Percentiles rank a stretch among this genome's conserved stretches.
Conservation (phyloP, 2,329 filamentous ascomycete genomes). For the Neonectria faginata region DNA sequence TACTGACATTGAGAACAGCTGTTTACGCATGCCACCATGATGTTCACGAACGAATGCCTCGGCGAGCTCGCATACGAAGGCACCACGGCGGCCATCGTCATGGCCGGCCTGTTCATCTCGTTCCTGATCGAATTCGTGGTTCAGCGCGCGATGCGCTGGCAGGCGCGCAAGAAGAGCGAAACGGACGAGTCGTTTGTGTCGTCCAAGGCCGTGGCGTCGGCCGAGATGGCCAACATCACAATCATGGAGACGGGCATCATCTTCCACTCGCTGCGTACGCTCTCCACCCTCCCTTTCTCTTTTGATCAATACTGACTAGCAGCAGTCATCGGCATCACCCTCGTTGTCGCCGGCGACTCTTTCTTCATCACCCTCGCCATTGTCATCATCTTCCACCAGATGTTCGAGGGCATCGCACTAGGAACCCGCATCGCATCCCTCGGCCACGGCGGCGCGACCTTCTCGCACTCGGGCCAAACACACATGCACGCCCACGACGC, state of each 20-base stretch:
- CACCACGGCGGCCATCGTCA: conserved; percentile 76
- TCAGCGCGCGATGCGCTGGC: conserved; percentile 64
- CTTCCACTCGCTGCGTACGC: conserved; percentile 76
- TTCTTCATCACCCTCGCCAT: conserved; percentile 68
- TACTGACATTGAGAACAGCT: conserved; percentile 58
- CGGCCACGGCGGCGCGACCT: conserved; percentile 46
- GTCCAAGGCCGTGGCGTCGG: conserved; percentile 41
- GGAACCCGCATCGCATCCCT: conserved; percentile 76
- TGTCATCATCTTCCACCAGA: conserved; percentile 82
- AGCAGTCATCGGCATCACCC: conserved; percentile 71
- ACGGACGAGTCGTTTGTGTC: conserved; percentile 26
- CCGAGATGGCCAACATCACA: conserved; percentile 55
- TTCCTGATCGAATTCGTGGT: conserved; percentile 78
- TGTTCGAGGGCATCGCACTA: conserved; percentile 81
- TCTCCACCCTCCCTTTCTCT: not conserved
- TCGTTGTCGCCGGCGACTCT: conserved; percentile 68
- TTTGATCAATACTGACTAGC: conserved; percentile 13
- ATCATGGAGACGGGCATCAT: conserved; percentile 80
- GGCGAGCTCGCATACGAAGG: conserved; percentile 74
- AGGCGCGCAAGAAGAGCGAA: conserved; percentile 44
- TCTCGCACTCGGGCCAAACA: conserved; percentile 32
- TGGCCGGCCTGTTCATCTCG: conserved; percentile 79
- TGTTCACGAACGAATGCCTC: conserved; percentile 78
- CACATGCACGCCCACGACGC: conserved; percentile 33
- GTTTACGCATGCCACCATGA: conserved; percentile 76